Evolutionary conservation across 345 rosid species (phyloP), one percentile per base, ranked within the genome.

Genomic region (Balakata baccata): DNA sequence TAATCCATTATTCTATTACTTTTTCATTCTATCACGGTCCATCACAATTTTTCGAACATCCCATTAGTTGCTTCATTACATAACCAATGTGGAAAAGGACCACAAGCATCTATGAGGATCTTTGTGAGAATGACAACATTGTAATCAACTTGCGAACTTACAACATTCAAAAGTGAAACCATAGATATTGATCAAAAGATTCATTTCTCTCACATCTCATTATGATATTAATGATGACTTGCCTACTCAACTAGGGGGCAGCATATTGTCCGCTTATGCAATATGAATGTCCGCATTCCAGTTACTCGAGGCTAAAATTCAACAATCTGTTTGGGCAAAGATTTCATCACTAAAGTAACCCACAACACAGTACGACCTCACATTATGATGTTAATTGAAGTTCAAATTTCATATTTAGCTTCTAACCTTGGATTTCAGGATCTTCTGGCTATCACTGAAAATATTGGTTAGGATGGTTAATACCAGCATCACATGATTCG

Each of bases 391-490:
- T 56, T 17, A 64, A 53, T 20, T 34, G 47, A 60, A 16, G 38
- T 43, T 46, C 11, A 56, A 25, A 66, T 54, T 29, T 17, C 58
- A 23, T 20, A 20, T 22, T 17, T 52, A 6, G 29, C 73, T 68
- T n/a, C 7, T 34, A 74, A 90, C 92, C 89, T 89, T 90, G 34
- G 88, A 68, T 78, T 86, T 83, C 73, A 92, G 74, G 80, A 86
- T 77, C 83, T 86, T 87, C 80, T 84, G 94, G 86, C 92, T 89
- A 84, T 95, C 97, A 57, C 73, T 85, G 73, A 92, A 92, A 89
- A 84, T 91, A 92, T 77, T 91, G 97, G 68, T 88, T 92, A 6
- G 97, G 98, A 86, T 95, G 99, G 77, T 92, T 95, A 83, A 92
- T 87, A 34, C 97, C 98, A 68, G 93, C 80, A 81, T 91, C 98